A percentile compares a stretch with the other conserved stretches of the same genome.
Evolutionary conservation across 1,284 basidiomycete genomes (phyloP).

Genomic region (Gymnopus androsaceus): DNA sequence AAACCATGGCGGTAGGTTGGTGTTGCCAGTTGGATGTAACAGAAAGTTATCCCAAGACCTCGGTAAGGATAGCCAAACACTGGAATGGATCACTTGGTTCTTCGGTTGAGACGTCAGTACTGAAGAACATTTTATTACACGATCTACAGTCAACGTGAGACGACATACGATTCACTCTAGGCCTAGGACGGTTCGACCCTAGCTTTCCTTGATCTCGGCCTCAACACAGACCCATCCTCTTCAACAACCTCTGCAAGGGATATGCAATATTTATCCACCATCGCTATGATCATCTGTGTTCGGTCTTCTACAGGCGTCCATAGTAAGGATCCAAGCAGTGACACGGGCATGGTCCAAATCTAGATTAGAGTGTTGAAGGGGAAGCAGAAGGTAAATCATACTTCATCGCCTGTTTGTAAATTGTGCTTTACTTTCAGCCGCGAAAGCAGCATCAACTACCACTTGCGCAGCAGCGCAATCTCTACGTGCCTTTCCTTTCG

Average conservation of each 20-base stretch:
- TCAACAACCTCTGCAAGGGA: not conserved
- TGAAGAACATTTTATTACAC: not conserved
- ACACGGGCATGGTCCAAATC: not conserved
- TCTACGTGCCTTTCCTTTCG: constrained; percentile 56
- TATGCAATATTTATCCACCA: not conserved
- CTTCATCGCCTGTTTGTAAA: constrained; percentile 25
- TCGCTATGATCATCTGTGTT: not conserved
- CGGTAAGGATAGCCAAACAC: constrained; percentile 64
- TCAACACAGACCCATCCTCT: not conserved
- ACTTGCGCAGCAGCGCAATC: constrained; percentile 54
- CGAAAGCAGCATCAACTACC: constrained; percentile 52
- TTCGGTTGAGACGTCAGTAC: not conserved
- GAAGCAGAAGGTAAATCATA: not conserved
- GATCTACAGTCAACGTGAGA: not conserved
- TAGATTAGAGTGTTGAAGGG: not conserved
- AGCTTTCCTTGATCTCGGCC: constrained; percentile 2
- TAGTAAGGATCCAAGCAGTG: not conserved
- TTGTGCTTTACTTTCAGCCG: constrained; percentile 47
- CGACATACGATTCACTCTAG: not conserved
- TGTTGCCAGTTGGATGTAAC: not conserved
- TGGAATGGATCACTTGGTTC: constrained; percentile 17
- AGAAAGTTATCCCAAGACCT: constrained; percentile 63
- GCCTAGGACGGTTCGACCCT: constrained; percentile 1
- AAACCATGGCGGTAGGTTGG: constrained; percentile 60
- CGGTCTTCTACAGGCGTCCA: not conserved